Evolutionary conservation across 805 yeast species (phyloP), one percentile per base, ranked within the genome.

Genomic region (Teunomyces aglyptinius): DNA sequence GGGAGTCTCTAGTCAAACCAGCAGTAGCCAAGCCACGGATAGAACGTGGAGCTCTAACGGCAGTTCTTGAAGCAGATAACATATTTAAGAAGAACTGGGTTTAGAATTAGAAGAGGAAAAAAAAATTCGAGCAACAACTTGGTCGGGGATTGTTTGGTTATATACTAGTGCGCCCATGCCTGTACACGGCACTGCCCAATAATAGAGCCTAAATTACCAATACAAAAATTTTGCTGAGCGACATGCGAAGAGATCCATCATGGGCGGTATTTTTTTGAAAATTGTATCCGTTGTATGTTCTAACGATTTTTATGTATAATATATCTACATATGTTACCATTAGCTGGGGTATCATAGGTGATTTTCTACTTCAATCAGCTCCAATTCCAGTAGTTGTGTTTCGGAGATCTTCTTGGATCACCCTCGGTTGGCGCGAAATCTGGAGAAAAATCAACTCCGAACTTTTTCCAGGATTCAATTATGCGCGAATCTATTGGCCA

Each of bases 1-100:
- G 83, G 51, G 90, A 84, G 70, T 86, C 91, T 60, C 68, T 75
- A 58, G 80, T 78, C 46, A 78, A 63, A 35, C 68, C 64, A 47
- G 78, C 79, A 53, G 82, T 77, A 57, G 82, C 82, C 61, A 76
- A 63, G 47, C 77, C 75, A 68, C 82, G 78, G 49, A 58, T 53
- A 26, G 60, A 54, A 44, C 66, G 62, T 54, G 65, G 61, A 34
- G 61, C 60, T 61, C 65, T 68, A 41, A 57, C 53, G 49, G 67
- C 61, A 54, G 67, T 59, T 68, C 66, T 70, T 43, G 71, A 63
- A 50, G 72, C 73, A 53, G 76, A 70, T 62, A 71, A 72, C 76
- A 71, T 71, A 48, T 53, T 51, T 27, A 44, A 13, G 16, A 40
- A 29, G 43, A 36, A 36, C 39, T 36, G 39, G 39, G 39, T 36